Conservation (phyloP, 768 basidiomycete genomes). For the Podaxis rugospora region DNA sequence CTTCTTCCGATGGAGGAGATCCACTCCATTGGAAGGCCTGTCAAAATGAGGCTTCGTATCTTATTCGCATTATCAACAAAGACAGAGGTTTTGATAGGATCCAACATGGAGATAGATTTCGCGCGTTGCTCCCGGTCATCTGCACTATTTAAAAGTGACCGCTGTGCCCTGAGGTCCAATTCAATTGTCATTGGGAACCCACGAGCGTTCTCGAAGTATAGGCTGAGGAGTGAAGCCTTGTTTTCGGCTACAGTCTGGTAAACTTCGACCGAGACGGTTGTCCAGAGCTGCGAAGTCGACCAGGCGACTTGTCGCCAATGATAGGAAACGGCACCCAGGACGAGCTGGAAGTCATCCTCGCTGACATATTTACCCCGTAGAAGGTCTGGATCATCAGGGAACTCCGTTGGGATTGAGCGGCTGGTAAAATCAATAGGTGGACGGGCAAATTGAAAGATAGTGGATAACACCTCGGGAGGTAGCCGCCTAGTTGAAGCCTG, state of each 20-base stretch:
- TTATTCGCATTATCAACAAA: not conserved
- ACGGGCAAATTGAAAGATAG: not conserved
- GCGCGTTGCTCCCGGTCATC: too few relatives aligned
- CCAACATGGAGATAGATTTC: not conserved
- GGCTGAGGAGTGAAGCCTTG: not conserved
- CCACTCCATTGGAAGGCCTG: not conserved
- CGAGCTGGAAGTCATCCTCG: not conserved
- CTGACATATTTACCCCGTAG: too few relatives aligned
- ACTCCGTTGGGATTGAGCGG: not conserved
- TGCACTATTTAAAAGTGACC: not conserved
- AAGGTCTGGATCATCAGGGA: too few relatives aligned
- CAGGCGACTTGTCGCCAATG: not conserved
- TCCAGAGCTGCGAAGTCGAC: conserved; percentile 5
- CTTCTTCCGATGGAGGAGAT: not conserved
- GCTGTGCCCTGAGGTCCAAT: not conserved
- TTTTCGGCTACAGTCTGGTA: not conserved
- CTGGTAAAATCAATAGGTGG: not conserved
- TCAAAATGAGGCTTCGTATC: not conserved
- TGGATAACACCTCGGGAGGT: not conserved
- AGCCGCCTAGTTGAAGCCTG: not conserved
- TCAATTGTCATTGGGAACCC: not conserved
- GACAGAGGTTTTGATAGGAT: not conserved
- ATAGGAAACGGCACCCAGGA: not conserved
- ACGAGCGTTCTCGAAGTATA: conserved; percentile 3
- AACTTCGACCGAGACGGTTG: not conserved